These are phyloP conservation scores for Aegilops sharonensis DNA, from an alignment of 176 grass and related monocot species.

Conservation along the genomic window DNA sequence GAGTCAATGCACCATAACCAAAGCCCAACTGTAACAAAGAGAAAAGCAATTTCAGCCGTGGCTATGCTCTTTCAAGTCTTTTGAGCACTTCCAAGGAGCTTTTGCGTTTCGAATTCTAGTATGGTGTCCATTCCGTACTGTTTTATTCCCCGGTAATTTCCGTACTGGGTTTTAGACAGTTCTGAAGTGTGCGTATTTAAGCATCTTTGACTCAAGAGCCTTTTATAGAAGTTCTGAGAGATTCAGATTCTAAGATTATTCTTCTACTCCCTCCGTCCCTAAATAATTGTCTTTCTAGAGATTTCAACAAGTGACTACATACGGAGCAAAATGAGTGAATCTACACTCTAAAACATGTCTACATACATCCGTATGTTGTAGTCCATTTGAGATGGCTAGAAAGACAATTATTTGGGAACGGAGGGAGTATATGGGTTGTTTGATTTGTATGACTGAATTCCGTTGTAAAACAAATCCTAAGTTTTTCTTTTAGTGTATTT, in stretches of 20 bases:
- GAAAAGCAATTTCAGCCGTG: neutral
- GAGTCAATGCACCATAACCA: constrained; percentile 23
- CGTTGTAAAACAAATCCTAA: neutral
- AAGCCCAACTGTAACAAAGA: constrained; percentile 11
- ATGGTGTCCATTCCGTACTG: no score
- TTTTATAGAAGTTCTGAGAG: neutral
- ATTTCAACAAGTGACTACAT: no score
- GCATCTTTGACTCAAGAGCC: neutral
- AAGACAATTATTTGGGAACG: no score
- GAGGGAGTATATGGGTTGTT: neutral
- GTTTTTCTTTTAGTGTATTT: neutral
- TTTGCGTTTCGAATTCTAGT: no score
- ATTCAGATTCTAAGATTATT: neutral
- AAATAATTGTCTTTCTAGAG: no score
- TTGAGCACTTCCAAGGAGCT: constrained; percentile 16
- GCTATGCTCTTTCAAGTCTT: constrained; percentile 28
- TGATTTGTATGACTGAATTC: neutral
- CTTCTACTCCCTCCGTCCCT: neutral
- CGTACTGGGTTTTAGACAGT: neutral
- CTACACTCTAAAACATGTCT: no score
- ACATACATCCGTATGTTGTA: no score
- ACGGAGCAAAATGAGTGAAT: no score
- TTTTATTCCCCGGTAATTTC: neutral
- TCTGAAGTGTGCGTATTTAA: neutral
- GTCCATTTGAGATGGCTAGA: no score